Base-by-base conservation (phyloP, 495 filamentous ascomycete genomes). In the Neurospora sp. region DNA sequence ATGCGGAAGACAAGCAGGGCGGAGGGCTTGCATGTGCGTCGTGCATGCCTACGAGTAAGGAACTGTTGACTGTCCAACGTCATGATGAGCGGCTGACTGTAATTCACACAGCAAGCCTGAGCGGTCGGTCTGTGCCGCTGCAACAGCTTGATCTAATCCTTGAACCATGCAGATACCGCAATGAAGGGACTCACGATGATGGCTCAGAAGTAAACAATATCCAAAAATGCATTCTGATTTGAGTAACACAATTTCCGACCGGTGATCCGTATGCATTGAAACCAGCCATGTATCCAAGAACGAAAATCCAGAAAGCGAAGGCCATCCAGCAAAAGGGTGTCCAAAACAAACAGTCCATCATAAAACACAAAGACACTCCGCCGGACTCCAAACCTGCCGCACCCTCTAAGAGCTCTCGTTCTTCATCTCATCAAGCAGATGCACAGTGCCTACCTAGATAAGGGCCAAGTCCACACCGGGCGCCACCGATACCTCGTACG, bases 371-470 rank as follows among this genome's bases (percentile, higher is more conserved):
- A n/a, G n/a, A 18, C 12, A 40, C 39, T 14, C 39, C 39, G 39
- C 10, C 39, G 39, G 9, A 4, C 39, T 40, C 12, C 12, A 40
- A 40, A 40, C 4, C 12, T 40, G 39, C 39, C 39, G 39, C 39
- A 40, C 39, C 39, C 39, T 40, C 8, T 39, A 39, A 39, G 38
- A 65, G 10, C 70, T 61, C 71, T 78, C 87, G 65, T 89, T 86
- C 70, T 87, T 86, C 83, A 86, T 88, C 82, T 90, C 87, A 69
- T 90, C 89, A 91, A 81, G 69, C 85, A 86, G 65, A 90, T 87
- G 74, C 86, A 89, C 78, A 90, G 82, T 3, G 88, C 88, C 2
- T 83, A 86, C 88, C 2, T 83, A 86, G 45, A 91, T 83, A 38
- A 91, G 73, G 4, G 87, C 84, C 75, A 88, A 81, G 71, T 91